A percentile compares a stretch with the other conserved stretches of the same genome.
Evolutionary conservation across 768 basidiomycete species (phyloP).

Genomic region (Boletus reticulatus): DNA sequence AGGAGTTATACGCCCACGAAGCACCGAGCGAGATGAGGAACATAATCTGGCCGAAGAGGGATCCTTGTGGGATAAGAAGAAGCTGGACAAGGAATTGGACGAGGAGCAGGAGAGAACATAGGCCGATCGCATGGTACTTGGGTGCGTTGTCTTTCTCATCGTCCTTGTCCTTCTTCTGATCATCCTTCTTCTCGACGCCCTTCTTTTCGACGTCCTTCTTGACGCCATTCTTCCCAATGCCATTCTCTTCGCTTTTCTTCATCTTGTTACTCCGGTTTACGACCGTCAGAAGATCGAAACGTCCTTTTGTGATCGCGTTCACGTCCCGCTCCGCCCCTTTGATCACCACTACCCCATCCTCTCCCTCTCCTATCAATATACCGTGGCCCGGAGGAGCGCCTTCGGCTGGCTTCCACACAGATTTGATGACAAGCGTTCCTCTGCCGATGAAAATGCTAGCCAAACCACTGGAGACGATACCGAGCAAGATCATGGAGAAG

Average conservation of each 20-base stretch:
- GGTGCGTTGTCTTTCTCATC: not conserved
- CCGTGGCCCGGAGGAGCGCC: constrained; percentile 28
- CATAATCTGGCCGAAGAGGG: constrained; percentile 35
- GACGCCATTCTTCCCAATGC: no score
- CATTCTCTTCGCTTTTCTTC: no score
- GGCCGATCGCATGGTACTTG: constrained; percentile 16
- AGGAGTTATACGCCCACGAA: constrained; percentile 36
- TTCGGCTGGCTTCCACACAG: constrained; percentile 12
- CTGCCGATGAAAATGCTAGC: constrained; percentile 26
- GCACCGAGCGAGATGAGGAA: constrained; percentile 29
- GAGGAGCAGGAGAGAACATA: constrained; percentile 27
- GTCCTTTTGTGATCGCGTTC: not conserved
- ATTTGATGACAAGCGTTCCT: constrained; percentile 18
- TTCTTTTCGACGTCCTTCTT: no score
- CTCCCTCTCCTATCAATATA: constrained; percentile 15
- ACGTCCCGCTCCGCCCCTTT: constrained; percentile 28
- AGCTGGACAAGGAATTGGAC: constrained; percentile 33
- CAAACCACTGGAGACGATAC: constrained; percentile 32
- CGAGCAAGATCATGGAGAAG: constrained; percentile 32
- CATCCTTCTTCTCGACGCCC: no score
- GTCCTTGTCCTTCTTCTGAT: not conserved
- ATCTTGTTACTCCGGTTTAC: no score
- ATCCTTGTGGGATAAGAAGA: constrained; percentile 32
- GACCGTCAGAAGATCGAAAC: constrained; percentile 19
- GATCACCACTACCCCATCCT: constrained; percentile 24